Conservation (phyloP, 495 filamentous ascomycete genomes). For the Pseudotulostoma volvatum region DNA sequence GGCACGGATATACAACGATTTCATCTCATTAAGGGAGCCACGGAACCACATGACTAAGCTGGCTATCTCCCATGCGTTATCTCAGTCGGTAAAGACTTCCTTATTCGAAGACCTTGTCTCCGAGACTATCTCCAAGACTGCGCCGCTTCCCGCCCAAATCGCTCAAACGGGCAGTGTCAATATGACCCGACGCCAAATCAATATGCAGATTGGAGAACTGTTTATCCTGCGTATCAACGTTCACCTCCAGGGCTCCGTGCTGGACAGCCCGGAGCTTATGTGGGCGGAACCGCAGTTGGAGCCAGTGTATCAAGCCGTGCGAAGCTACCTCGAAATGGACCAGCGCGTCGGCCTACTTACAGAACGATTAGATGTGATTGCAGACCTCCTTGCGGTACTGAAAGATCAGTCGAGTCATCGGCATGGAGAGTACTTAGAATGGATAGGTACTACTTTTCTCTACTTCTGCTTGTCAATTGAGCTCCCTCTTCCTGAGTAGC, state of each 20-base stretch:
- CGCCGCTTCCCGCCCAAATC: constrained; percentile 78
- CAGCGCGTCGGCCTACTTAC: constrained; percentile 83
- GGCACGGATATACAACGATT: constrained; percentile 96
- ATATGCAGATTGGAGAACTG: constrained; percentile 96
- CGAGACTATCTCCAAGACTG: constrained; percentile 76
- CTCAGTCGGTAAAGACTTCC: constrained; percentile 91
- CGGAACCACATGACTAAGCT: constrained; percentile 96
- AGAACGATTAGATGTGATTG: constrained; percentile 83
- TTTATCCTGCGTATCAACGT: constrained; percentile 97
- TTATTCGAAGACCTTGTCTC: constrained; percentile 94
- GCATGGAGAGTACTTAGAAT: constrained; percentile 91
- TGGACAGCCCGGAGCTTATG: constrained; percentile 96
- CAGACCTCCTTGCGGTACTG: constrained; percentile 80
- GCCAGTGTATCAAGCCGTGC: constrained; percentile 84
- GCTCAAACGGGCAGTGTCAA: constrained; percentile 81
- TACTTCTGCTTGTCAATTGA: neutral
- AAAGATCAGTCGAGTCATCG: constrained; percentile 93
- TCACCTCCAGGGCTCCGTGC: constrained; percentile 87
- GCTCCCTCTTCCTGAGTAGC: neutral
- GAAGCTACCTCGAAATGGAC: constrained; percentile 95
- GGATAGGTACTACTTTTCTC: constrained; percentile 55
- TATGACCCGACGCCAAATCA: constrained; percentile 70
- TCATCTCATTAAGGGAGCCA: constrained; percentile 84
- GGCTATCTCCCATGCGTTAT: constrained; percentile 85
- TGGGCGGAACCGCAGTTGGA: constrained; percentile 96